These are phyloP conservation scores for Penicillium sp. DNA, from an alignment of 2,329 filamentous ascomycete genomes.

Conservation along the genomic window DNA sequence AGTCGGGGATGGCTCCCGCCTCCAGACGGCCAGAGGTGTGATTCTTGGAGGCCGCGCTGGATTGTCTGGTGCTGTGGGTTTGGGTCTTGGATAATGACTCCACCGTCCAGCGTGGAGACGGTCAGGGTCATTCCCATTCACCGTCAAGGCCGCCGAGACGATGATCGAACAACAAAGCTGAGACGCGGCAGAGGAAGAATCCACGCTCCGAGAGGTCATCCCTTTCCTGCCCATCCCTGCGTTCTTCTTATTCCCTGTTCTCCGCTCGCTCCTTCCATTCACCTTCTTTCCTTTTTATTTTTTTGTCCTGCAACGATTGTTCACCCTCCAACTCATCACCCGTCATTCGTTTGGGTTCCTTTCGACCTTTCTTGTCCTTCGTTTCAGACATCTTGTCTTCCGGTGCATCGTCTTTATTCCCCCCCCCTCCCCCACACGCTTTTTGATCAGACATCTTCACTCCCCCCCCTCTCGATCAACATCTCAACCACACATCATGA, in stretches of 20 bases:
- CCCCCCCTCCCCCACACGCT: neutral
- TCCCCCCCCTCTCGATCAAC: neutral
- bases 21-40: too few species aligned
- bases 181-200: too few species aligned
- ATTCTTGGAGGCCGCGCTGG: too few species aligned
- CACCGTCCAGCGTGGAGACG: too few species aligned
- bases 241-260: slow-evolving; percentile 12
- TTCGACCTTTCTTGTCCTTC: neutral
- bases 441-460: neutral
- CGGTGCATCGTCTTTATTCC: neutral
- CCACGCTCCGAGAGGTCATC: neutral
- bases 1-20: too few species aligned
- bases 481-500: slow-evolving; percentile 42
- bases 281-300: slow-evolving; percentile 16
- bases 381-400: neutral
- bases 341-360: neutral
- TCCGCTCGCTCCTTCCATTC: slow-evolving; percentile 13
- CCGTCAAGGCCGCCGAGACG: too few species aligned
- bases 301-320: slow-evolving; percentile 12
- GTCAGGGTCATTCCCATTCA: too few species aligned
- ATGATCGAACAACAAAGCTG: neutral
- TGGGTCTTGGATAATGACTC: too few species aligned
- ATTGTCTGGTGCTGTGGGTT: too few species aligned
- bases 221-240: slow-evolving; percentile 15
- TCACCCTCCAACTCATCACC: neutral